Conservation (phyloP, 1,284 basidiomycete genomes). For the Xanthoconium separans region DNA sequence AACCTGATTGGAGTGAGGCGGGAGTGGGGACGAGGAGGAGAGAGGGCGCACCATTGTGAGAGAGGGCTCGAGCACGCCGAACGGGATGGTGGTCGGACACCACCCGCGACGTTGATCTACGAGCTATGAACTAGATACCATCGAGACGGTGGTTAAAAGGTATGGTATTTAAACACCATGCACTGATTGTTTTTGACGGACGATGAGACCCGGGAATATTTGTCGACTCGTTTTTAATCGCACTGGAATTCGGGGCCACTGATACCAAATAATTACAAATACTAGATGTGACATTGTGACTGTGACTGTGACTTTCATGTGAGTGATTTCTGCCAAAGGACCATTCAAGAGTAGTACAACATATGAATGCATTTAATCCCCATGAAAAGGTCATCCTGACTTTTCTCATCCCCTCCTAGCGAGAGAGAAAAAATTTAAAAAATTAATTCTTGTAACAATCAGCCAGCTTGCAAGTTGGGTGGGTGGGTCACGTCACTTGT, state of each 20-base stretch:
- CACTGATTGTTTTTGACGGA: slow-evolving; percentile 40
- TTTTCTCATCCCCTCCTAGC: no score
- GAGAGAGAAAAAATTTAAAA: no score
- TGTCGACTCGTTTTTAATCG: slow-evolving; percentile 33
- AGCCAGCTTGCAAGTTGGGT: no score
- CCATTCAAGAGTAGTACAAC: slow-evolving; percentile 3
- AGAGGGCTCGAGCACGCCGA: slow-evolving; percentile 22
- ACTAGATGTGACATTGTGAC: slow-evolving; percentile 15
- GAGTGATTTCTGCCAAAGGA: slow-evolving; percentile 35
- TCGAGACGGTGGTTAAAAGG: slow-evolving; percentile 26
- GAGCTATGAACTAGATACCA: slow-evolving; percentile 43
- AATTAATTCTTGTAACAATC: neutral
- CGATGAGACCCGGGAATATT: slow-evolving; percentile 45
- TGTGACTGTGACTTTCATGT: slow-evolving; percentile 15
- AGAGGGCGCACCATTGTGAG: slow-evolving; percentile 37
- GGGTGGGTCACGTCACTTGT: slow-evolving; percentile 4
- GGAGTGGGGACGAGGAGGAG: neutral
- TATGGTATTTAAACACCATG: slow-evolving; percentile 45
- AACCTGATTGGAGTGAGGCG: slow-evolving; percentile 45
- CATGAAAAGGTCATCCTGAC: no score
- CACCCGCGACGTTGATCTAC: slow-evolving; percentile 45
- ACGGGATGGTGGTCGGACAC: slow-evolving; percentile 40
- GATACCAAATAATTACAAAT: slow-evolving; percentile 25
- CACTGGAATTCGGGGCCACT: slow-evolving; percentile 27
- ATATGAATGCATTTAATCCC: no score